A percentile compares a stretch with the other conserved stretches of the same genome.
phyloP scores from a whole-genome alignment of 2,329 filamentous ascomycete species.

The Dothidotthia symphoricarpi region DNA sequence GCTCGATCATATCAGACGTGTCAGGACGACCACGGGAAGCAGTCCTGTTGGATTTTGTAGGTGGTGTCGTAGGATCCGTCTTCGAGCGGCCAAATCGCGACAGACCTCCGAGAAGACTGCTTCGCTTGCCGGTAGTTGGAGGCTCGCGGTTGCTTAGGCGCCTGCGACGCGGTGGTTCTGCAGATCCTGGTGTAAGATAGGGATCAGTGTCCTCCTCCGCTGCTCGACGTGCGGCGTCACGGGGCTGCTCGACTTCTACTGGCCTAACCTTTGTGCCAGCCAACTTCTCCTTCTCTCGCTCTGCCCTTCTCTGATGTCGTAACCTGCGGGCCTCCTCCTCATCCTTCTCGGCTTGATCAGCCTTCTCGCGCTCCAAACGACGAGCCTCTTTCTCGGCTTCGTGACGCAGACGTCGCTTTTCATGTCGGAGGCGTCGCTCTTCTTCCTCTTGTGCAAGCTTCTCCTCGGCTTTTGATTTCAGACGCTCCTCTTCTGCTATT shows the following conservation, averaged over 20 bases:
- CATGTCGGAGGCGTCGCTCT: slow-evolving; percentile 28
- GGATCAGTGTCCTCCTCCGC: slow-evolving; percentile 25
- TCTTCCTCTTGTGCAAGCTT: slow-evolving; percentile 26
- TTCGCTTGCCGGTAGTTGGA: slow-evolving; percentile 25
- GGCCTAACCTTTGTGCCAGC: slow-evolving; percentile 12
- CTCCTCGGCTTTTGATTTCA: slow-evolving; percentile 21
- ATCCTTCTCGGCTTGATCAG: slow-evolving; percentile 16
- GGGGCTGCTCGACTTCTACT: slow-evolving; percentile 12
- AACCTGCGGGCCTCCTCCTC: slow-evolving; percentile 27
- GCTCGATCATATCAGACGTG: slow-evolving; percentile 18
- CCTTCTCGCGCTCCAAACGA: slow-evolving; percentile 13
- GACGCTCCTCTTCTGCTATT: slow-evolving; percentile 21
- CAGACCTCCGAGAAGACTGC: slow-evolving; percentile 32
- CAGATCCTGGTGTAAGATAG: slow-evolving; percentile 16
- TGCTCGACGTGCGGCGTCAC: slow-evolving; percentile 32
- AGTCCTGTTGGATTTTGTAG: slow-evolving; percentile 25
- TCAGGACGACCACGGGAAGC: slow-evolving; percentile 26
- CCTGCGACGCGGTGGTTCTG: slow-evolving; percentile 24
- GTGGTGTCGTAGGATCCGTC: slow-evolving; percentile 26
- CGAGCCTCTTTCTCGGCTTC: slow-evolving; percentile 29
- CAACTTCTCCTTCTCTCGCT: slow-evolving; percentile 28
- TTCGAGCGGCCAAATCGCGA: slow-evolving; percentile 34
- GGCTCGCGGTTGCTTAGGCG: slow-evolving; percentile 30
- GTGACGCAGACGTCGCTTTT: slow-evolving; percentile 22
- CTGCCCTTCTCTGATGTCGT: slow-evolving; percentile 26